phyloP scores from a whole-genome alignment of 148 eudicot genomes.

The Dianthus caryophyllus region DNA sequence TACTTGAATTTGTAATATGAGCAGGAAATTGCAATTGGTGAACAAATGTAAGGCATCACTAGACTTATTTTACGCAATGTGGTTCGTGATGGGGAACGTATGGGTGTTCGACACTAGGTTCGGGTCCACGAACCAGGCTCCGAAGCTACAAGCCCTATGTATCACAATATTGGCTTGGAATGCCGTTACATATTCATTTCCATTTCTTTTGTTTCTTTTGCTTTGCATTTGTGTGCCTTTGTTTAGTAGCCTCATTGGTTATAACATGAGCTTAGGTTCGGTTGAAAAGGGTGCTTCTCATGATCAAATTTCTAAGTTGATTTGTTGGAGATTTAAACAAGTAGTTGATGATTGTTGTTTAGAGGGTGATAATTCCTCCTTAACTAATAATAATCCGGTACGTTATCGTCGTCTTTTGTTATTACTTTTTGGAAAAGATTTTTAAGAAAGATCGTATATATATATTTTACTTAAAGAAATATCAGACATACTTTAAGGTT shows the following conservation, averaged over 20 bases:
- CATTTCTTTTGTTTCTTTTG: conserved; percentile 68
- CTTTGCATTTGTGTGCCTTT: conserved; percentile 79
- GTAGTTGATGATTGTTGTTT: conserved; percentile 23
- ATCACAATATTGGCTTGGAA: conserved; percentile 69
- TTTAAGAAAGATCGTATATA: too few species aligned
- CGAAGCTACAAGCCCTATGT: conserved; percentile 68
- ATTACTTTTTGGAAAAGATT: too few species aligned
- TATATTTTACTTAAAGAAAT: too few species aligned
- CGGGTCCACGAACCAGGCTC: conserved; percentile 54
- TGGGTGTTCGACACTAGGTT: conserved; percentile 83
- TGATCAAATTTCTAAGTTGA: conserved; percentile 59
- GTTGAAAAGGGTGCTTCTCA: conserved; percentile 70
- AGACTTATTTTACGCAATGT: conserved; percentile 83
- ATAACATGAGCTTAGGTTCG: conserved; percentile 69
- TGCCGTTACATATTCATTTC: conserved; percentile 78
- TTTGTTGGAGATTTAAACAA: conserved; percentile 61
- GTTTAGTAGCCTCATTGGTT: conserved; percentile 60
- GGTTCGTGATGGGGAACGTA: conserved; percentile 97
- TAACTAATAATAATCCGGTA: conserved; percentile 41
- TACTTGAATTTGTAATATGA: background rate
- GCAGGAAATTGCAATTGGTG: conserved; percentile 49
- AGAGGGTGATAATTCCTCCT: conserved; percentile 35
- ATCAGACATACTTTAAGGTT: too few species aligned
- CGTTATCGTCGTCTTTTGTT: conserved; percentile 11
- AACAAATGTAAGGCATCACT: conserved; percentile 51